phyloP scores from a whole-genome alignment of 2,329 filamentous ascomycete species.

The Lachnellula cervina region DNA sequence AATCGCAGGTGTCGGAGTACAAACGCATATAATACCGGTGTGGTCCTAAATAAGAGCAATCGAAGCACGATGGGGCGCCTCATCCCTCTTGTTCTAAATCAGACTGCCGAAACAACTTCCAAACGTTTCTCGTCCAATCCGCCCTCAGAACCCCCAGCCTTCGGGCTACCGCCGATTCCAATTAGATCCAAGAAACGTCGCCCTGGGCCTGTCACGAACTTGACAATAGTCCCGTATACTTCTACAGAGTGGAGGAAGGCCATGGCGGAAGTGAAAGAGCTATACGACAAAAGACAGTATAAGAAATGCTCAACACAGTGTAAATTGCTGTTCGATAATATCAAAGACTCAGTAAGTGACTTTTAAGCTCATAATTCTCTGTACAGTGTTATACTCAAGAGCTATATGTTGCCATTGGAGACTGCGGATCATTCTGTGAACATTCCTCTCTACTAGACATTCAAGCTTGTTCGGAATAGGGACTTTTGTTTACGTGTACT shows the following conservation, averaged over 20 bases:
- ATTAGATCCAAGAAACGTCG: constrained; percentile 5
- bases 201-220: constrained; percentile 16
- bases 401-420: too few species aligned
- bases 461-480: too few species aligned
- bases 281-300: constrained; percentile 27
- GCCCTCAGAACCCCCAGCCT: constrained; percentile 4
- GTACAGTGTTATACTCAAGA: too few species aligned
- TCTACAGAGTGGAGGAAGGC: constrained; percentile 25
- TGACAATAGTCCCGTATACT: constrained; percentile 24
- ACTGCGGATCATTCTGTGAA: too few species aligned
- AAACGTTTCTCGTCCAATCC: not conserved
- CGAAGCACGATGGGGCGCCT: constrained; percentile 15
- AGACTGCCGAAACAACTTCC: constrained; percentile 1
- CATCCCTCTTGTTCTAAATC: constrained; percentile 18
- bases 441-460: too few species aligned
- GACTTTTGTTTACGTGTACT: too few species aligned
- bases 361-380: not conserved
- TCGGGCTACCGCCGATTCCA: not conserved
- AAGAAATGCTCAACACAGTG: constrained; percentile 28
- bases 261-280: constrained; percentile 28
- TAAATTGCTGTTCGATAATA: constrained; percentile 25
- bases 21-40: constrained; percentile 8
- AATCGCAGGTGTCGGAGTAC: not conserved
- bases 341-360: constrained; percentile 27
- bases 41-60: not conserved